phyloP scores from a whole-genome alignment of 2,329 filamentous ascomycete genomes.

The Drechslera avenae region DNA sequence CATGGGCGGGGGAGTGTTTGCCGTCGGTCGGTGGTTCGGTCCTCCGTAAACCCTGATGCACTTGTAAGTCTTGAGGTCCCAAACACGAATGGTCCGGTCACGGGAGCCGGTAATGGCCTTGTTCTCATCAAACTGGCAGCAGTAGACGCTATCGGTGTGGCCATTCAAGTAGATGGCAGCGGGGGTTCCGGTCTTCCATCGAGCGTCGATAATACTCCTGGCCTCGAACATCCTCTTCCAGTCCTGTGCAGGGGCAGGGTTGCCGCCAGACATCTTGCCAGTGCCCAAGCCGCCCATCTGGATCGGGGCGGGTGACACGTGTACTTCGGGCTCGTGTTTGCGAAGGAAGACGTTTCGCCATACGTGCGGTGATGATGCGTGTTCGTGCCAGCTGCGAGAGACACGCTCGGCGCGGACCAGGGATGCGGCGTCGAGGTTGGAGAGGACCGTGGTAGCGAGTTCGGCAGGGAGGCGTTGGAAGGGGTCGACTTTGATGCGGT shows the following conservation, averaged over 20 bases:
- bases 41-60: slow-evolving; percentile 85
- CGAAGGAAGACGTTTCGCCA: slow-evolving; percentile 67
- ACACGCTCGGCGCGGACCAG: slow-evolving; percentile 62
- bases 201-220: slow-evolving; percentile 73
- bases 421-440: slow-evolving; percentile 63
- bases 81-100: slow-evolving; percentile 93
- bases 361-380: slow-evolving; percentile 62
- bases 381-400: slow-evolving; percentile 61
- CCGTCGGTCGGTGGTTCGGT: slow-evolving; percentile 64
- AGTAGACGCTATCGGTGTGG: slow-evolving; percentile 96
- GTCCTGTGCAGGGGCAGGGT: slow-evolving; percentile 62
- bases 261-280: slow-evolving; percentile 57
- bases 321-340: slow-evolving; percentile 56
- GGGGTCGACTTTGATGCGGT: slow-evolving; percentile 53
- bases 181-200: slow-evolving; percentile 80
- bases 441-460: slow-evolving; percentile 63
- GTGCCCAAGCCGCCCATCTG: slow-evolving; percentile 60
- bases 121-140: slow-evolving; percentile 94
- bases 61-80: slow-evolving; percentile 88
- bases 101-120: slow-evolving; percentile 97
- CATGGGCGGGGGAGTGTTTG: slow-evolving; percentile 55
- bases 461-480: slow-evolving; percentile 62
- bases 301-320: slow-evolving; percentile 53
- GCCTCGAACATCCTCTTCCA: slow-evolving; percentile 87
- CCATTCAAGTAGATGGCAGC: slow-evolving; percentile 88